Percentiles rank a stretch among this genome's conserved stretches.
Conservation (phyloP, 441 rosid genomes). For the Pelargonium cotyledonis region DNA sequence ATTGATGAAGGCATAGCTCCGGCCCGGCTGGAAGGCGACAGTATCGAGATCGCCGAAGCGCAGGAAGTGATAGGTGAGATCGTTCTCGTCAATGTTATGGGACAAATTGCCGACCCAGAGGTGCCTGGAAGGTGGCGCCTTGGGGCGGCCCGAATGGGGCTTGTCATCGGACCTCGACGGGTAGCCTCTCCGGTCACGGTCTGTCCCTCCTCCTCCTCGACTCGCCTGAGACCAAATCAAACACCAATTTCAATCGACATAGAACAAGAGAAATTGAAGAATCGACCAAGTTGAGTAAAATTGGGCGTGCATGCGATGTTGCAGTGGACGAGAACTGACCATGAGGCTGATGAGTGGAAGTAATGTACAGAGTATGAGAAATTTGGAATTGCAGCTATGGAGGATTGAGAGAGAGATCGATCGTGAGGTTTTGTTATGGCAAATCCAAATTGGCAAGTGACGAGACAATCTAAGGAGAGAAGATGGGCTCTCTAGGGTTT, state of each 20-base stretch:
- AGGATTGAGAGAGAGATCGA: neutral
- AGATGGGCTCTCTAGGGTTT: too few species aligned
- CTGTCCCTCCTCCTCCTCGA: constrained; percentile 44
- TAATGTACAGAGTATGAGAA: neutral
- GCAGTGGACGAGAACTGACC: neutral
- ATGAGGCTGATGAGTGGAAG: neutral
- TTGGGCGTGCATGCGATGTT: neutral
- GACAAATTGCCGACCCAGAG: constrained; percentile 91
- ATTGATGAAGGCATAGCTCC: constrained; percentile 81
- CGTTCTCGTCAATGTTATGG: constrained; percentile 48
- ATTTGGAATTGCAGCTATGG: neutral
- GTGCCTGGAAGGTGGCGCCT: constrained; percentile 78
- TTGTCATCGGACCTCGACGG: constrained; percentile 32
- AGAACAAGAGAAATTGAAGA: neutral
- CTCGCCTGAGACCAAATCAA: constrained; percentile 30
- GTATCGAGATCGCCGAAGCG: constrained; percentile 73
- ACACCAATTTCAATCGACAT: neutral
- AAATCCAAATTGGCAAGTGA: neutral
- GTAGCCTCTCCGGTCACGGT: constrained; percentile 42
- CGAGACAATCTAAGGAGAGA: neutral
- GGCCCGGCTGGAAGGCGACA: constrained; percentile 72
- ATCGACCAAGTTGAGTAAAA: neutral
- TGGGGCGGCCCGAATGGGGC: constrained; percentile 17
- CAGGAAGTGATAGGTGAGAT: constrained; percentile 45
- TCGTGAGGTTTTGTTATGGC: too few species aligned